Percentiles rank a stretch among this genome's conserved stretches.
These are phyloP conservation scores for Epichloe uncinata DNA, from an alignment of 2,329 filamentous ascomycete species.

Conservation along the genomic window DNA sequence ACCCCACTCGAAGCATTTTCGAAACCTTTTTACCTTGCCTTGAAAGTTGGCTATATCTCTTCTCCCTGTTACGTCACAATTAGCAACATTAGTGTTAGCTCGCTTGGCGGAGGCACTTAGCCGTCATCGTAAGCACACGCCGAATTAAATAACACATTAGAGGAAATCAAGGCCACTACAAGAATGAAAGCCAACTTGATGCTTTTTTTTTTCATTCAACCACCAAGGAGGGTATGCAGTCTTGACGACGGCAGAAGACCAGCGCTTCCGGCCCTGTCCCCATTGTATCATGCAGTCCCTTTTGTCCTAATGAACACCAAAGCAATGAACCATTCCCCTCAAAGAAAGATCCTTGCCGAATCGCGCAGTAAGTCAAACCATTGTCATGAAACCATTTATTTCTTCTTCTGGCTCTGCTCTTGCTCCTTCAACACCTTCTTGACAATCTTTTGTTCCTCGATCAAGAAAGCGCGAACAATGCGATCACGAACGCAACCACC, in stretches of 20 bases:
- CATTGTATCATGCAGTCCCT: slow-evolving; percentile 36
- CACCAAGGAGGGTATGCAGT: slow-evolving; percentile 31
- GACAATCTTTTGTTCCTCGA: slow-evolving; percentile 99
- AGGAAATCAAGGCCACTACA: background rate
- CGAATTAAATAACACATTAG: background rate
- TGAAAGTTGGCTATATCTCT: too few relatives aligned
- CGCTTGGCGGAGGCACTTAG: background rate
- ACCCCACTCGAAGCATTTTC: background rate
- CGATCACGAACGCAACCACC: slow-evolving; percentile 97
- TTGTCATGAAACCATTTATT: slow-evolving; percentile 39
- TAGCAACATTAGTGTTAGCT: background rate
- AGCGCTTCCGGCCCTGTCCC: slow-evolving; percentile 23
- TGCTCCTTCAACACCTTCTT: slow-evolving; percentile 99
- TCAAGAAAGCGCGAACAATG: slow-evolving; percentile 95
- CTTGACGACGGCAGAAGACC: slow-evolving; percentile 32
- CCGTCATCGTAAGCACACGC: background rate
- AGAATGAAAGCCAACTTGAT: slow-evolving; percentile 21
- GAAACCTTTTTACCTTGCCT: too few relatives aligned
- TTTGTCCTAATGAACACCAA: slow-evolving; percentile 39
- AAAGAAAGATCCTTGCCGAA: slow-evolving; percentile 23
- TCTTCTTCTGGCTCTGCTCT: slow-evolving; percentile 58
- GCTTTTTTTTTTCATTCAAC: slow-evolving; percentile 28
- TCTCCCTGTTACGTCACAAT: background rate
- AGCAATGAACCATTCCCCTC: slow-evolving; percentile 33
- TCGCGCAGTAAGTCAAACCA: slow-evolving; percentile 21